phyloP scores from a whole-genome alignment of 768 basidiomycete species.

The Tylopilus cervinicoccineus region DNA sequence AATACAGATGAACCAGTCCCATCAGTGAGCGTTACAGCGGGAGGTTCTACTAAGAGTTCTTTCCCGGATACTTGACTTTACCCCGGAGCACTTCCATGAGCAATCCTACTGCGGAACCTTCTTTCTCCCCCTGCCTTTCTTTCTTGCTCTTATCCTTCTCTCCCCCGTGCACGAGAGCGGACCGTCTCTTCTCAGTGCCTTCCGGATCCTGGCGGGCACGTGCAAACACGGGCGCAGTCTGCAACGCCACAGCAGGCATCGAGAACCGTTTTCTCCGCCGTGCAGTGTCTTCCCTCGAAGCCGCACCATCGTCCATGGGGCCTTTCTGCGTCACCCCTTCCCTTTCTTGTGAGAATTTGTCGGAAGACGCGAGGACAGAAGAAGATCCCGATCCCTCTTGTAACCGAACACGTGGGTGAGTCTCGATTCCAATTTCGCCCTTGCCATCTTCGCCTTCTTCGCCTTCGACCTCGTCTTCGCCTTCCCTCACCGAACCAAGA shows the following conservation, averaged over 20 bases:
- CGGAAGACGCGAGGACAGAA: background rate
- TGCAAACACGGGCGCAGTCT: conserved; percentile 67
- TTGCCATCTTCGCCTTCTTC: background rate
- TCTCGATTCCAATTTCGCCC: background rate
- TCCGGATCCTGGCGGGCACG: conserved; percentile 35
- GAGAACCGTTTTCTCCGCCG: conserved; percentile 69
- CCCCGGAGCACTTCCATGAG: conserved; percentile 31
- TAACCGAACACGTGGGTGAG: background rate
- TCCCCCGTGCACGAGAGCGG: conserved; percentile 55
- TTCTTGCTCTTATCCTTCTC: conserved; percentile 23
- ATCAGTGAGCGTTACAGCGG: background rate
- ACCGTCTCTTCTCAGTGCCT: conserved; percentile 38
- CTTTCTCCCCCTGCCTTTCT: conserved; percentile 19
- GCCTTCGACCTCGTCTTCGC: conserved; percentile 13
- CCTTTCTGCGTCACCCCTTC: background rate
- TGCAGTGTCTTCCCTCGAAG: conserved; percentile 55
- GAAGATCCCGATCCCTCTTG: background rate
- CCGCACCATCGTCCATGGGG: conserved; percentile 2
- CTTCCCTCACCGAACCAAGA: conserved; percentile 21
- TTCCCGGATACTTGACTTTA: conserved; percentile 22
- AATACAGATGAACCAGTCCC: background rate
- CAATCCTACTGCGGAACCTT: conserved; percentile 27
- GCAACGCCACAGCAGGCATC: conserved; percentile 70
- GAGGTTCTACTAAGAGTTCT: conserved; percentile 4
- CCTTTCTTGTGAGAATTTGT: conserved; percentile 6